Evolutionary conservation across 1,139 yeast genomes (phyloP).

Genomic region (Saccharomyces uvarum): DNA sequence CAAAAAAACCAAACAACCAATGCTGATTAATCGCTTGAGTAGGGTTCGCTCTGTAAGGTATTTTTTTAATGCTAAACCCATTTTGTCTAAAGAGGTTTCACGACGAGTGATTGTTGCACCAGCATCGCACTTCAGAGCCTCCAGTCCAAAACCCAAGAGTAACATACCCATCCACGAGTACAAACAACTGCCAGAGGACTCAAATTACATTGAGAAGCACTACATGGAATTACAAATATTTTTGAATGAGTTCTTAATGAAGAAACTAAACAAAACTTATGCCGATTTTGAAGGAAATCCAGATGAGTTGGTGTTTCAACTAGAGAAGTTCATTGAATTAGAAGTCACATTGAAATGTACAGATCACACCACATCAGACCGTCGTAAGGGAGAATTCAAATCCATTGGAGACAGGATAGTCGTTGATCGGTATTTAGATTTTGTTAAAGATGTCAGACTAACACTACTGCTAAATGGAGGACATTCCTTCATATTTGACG

Average conservation of each 20-base stretch:
- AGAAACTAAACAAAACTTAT: conserved; percentile 27
- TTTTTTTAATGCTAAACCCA: neutral
- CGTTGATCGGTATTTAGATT: conserved; percentile 33
- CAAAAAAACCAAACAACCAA: neutral
- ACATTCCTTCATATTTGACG: conserved; percentile 39
- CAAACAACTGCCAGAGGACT: conserved; percentile 43
- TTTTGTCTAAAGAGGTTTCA: conserved; percentile 15
- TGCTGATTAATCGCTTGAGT: neutral
- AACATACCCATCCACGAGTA: conserved; percentile 23
- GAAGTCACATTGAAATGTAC: conserved; percentile 23
- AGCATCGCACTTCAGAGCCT: conserved; percentile 12
- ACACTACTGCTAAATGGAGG: conserved; percentile 40
- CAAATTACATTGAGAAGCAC: conserved; percentile 40
- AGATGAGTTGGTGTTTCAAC: conserved; percentile 27
- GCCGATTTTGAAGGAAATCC: conserved; percentile 32
- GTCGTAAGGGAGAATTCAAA: conserved; percentile 9
- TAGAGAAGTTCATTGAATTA: conserved; percentile 29
- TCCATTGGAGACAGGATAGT: conserved; percentile 18
- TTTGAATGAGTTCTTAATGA: conserved; percentile 24
- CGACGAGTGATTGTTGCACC: conserved; percentile 19
- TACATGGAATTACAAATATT: conserved; percentile 35
- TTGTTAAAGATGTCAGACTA: conserved; percentile 35
- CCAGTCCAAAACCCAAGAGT: neutral
- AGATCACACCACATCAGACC: conserved; percentile 2
- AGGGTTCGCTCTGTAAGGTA: neutral